Percentiles rank a stretch among this genome's conserved stretches.
These are phyloP conservation scores for Colletotrichum abscissum DNA, from an alignment of 2,329 filamentous ascomycete species.

Conservation along the genomic window DNA sequence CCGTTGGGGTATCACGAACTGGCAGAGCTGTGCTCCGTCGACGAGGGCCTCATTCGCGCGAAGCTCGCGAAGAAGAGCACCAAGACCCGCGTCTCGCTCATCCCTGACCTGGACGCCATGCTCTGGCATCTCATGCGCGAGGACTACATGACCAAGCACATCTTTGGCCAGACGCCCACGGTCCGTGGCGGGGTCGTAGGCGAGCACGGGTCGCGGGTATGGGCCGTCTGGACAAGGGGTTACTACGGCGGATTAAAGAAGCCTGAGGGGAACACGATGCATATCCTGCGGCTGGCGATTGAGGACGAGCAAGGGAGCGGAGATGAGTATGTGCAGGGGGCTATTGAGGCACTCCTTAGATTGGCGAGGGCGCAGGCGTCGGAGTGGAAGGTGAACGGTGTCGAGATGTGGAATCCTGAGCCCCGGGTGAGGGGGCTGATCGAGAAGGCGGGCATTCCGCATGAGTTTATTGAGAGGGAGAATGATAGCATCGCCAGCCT, in stretches of 20 bases:
- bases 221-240: slow-evolving; percentile 78
- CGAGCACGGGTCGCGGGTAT: slow-evolving; percentile 67
- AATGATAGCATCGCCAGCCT: slow-evolving; percentile 76
- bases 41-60: slow-evolving; percentile 71
- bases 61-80: slow-evolving; percentile 56
- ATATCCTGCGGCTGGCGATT: slow-evolving; percentile 76
- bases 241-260: slow-evolving; percentile 68
- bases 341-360: slow-evolving; percentile 71
- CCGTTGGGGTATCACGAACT: slow-evolving; percentile 71
- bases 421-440: slow-evolving; percentile 61
- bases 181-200: slow-evolving; percentile 78
- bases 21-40: slow-evolving; percentile 68
- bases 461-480: slow-evolving; percentile 66
- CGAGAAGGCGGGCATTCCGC: slow-evolving; percentile 58
- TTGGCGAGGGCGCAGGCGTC: slow-evolving; percentile 77
- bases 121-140: slow-evolving; percentile 86
- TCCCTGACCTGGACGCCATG: slow-evolving; percentile 75
- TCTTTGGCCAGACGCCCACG: slow-evolving; percentile 66
- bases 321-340: slow-evolving; percentile 57
- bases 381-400: slow-evolving; percentile 75
- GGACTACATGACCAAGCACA: slow-evolving; percentile 76
- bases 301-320: slow-evolving; percentile 62
- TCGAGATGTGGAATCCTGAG: slow-evolving; percentile 88
- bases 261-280: slow-evolving; percentile 72
- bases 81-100: slow-evolving; percentile 70